Evolutionary conservation across 768 basidiomycete genomes (phyloP).

Genomic region (Auricularia cornea): DNA sequence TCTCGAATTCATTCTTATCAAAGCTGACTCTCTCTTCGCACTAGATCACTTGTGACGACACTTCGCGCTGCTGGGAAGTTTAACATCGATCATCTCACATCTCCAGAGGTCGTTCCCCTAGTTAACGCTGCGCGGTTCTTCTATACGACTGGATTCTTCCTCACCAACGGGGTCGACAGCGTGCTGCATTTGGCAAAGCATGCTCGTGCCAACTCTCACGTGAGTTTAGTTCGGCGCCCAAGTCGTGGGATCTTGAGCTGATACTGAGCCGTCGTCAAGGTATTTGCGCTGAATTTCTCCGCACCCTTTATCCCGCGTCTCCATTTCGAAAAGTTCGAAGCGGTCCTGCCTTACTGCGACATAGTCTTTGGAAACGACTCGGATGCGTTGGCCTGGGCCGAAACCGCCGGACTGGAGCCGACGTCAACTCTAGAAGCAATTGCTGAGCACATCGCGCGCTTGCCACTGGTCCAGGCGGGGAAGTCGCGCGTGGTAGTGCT

Average conservation of each 20-base stretch:
- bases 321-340: slow-evolving; percentile 72
- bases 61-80: slow-evolving; percentile 88
- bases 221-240: slow-evolving; percentile 17
- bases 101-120: slow-evolving; percentile 63
- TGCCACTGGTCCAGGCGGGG: slow-evolving; percentile 76
- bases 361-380: slow-evolving; percentile 91
- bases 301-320: slow-evolving; percentile 97
- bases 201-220: slow-evolving; percentile 70
- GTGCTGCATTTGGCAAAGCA: slow-evolving; percentile 69
- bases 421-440: slow-evolving; percentile 59
- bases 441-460: slow-evolving; percentile 66
- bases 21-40: no score
- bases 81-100: slow-evolving; percentile 67
- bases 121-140: slow-evolving; percentile 74
- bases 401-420: slow-evolving; percentile 57
- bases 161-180: slow-evolving; percentile 82
- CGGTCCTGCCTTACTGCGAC: slow-evolving; percentile 78
- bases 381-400: slow-evolving; percentile 84
- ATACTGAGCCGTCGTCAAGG: slow-evolving; percentile 33
- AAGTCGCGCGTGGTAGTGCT: slow-evolving; percentile 68
- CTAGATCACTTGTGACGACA: slow-evolving; percentile 85
- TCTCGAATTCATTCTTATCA: neutral
- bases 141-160: slow-evolving; percentile 96
- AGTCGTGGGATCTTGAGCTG: no score
- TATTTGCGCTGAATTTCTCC: slow-evolving; percentile 86